A percentile compares a stretch with the other conserved stretches of the same genome.
Evolutionary conservation across 306 rosid species (phyloP).

Genomic region (Prunus salicina): DNA sequence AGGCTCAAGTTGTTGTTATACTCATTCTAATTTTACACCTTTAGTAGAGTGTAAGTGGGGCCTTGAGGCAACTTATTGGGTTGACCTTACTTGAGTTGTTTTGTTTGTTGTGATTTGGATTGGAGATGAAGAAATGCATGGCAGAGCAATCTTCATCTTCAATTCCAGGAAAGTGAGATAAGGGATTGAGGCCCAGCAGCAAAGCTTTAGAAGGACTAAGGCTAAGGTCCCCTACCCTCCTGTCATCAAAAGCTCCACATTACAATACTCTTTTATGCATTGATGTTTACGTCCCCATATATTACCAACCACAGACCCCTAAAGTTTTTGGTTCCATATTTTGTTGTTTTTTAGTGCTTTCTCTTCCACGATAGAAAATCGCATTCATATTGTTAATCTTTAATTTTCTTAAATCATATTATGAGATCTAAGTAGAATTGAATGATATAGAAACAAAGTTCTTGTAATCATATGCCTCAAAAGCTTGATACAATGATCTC

Average conservation of each 20-base stretch:
- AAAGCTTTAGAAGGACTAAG: conserved; percentile 38
- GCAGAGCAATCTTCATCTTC: conserved; percentile 36
- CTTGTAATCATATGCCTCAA: conserved; percentile 9
- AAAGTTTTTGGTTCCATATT: conserved; percentile 56
- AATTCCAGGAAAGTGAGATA: conserved; percentile 43
- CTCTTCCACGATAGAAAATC: conserved; percentile 25
- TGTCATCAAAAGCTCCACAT: conserved; percentile 52
- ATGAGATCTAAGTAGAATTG: background rate
- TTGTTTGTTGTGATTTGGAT: conserved; percentile 21
- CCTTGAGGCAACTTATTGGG: background rate
- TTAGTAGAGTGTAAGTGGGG: background rate
- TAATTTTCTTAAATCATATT: background rate
- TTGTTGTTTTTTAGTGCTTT: conserved; percentile 49
- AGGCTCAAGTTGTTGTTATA: background rate
- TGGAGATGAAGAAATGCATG: conserved; percentile 21
- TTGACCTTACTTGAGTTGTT: conserved; percentile 17
- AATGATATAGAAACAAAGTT: background rate
- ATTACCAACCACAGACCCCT: conserved; percentile 65
- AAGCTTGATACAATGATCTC: background rate
- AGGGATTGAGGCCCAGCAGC: conserved; percentile 26
- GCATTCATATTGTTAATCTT: conserved; percentile 22
- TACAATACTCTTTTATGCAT: conserved; percentile 42
- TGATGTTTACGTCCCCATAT: conserved; percentile 54
- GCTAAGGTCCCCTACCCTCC: conserved; percentile 68
- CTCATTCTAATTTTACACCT: background rate